Base-by-base conservation (phyloP, 2,329 filamentous ascomycete species). In the Fusarium guadeloupense region DNA sequence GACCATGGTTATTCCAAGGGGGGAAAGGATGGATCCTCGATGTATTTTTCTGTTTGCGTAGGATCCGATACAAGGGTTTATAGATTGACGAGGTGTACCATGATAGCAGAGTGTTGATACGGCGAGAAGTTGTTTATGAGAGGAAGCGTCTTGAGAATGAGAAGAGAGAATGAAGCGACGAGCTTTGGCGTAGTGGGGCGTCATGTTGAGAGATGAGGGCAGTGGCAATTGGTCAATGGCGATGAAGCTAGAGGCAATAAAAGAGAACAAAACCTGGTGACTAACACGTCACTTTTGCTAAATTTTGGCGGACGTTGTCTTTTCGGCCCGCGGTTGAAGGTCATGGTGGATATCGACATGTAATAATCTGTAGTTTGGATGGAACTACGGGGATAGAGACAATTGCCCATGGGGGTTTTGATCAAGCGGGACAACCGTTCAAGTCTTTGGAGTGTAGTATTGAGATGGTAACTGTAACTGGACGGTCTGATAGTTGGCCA, bases 181-280 rank as follows among this genome's bases (percentile, higher is more conserved):
- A 39, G 43, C 42, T 39, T 52, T 42, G 41, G 38, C 39, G 10
- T 13, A 46, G 47, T 54, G 45, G 51, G 58, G 42, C 52, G 34
- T 39, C 56, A 58, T 53, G 12, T 52, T 57, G 37, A 30, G 17
- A 33, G 58, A 9, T n/a, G n/a, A n/a, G n/a, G n/a, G n/a, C n/a
- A n/a, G n/a, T n/a, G 41, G 23, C 54, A 59, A 62, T 59, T 62
- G 59, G 59, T 59, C 59, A 62, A 59, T 59, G 42, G 44, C 38
- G 42, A 52, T 35, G 54, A 38, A 28, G 44, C 46, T 45, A 40
- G 50, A 57, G 48, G 51, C 16, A 20, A 26, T 23, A 25, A 23
- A n/a, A n/a, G n/a, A n/a, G 25, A 38, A 25, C 17, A 37, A 19
- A 47, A 47, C 25, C 48, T 37, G 47, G 40, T 47, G 48, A 51